Evolutionary conservation across 371 early-diverging fungal genomes (phyloP), one percentile per base, ranked within the genome.

Genomic region (Amoeboaphelidium protococcarum): DNA sequence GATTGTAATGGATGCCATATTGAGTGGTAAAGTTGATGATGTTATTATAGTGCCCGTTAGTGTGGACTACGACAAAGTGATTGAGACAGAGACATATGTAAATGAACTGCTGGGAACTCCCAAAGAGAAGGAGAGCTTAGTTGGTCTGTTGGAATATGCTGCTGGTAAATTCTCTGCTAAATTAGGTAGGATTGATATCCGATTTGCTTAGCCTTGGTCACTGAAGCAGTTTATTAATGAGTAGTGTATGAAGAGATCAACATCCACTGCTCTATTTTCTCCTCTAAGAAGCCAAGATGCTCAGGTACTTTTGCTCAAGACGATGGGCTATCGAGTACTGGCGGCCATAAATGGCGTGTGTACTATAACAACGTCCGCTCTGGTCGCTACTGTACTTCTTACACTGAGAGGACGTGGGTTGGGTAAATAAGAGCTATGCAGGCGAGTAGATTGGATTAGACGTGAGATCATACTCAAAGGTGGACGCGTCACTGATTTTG

Each of bases 361-460:
- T 42, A 82, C 82, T 25, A 74, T 82, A 4, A 85, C 82, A 83
- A 83, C 86, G 0, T 80, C 83, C 1, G 81, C 49, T 4, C n/a
- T 45, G 40, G 64, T 84, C 2, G 82, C 81, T 10, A 82, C 85
- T 0, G 71, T 80, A 3, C 64, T 84, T 20, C 52, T 84, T 45
- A 84, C 86, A 0, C 58, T 85, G 23, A 69, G 86, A 56, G 86
- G 86, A 20, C 63, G 83, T 42, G 78, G 86, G 26, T 80, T 85
- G 26, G 82, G 83, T 16, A 67, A 77, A 37, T 71, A 71, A 50
- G 86, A 85, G 54, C 59, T 85, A 13, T 73, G 82, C 50, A 68
- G 81, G 22, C 75, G 80, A 40, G 78, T 85, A 6, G 70, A 75
- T 26, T 80, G 82, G 82, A 55, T 85, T n/a, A 67, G 63, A 23